Evolutionary conservation across 371 early-diverging fungal species (phyloP).

Genomic region (Mucor circinelloides): DNA sequence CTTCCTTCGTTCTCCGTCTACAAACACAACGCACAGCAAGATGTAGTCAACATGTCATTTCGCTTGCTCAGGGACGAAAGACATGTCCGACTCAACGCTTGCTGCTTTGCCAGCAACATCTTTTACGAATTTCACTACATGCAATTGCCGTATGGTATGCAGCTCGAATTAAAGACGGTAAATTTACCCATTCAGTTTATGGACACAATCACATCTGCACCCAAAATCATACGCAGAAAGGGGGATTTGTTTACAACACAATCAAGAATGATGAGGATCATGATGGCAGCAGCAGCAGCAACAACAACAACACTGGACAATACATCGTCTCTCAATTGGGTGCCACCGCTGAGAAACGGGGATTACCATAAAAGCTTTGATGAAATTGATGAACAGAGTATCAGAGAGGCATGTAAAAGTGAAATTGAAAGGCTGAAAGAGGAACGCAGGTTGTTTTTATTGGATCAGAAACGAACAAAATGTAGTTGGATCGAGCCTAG

Average conservation of each 20-base stretch:
- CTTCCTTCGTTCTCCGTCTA: conserved; percentile 8
- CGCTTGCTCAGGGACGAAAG: conserved; percentile 10
- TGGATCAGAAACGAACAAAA: neutral
- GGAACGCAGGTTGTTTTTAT: neutral
- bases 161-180: neutral
- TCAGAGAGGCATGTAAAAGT: neutral
- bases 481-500: conserved; percentile 11
- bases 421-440: neutral
- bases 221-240: conserved; percentile 4
- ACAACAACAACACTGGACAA: neutral
- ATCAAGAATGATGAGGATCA: neutral
- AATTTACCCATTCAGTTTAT: neutral
- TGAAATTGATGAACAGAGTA: neutral
- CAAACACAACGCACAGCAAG: neutral
- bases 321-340: neutral
- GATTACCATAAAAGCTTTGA: neutral
- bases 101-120: neutral
- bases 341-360: neutral
- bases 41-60: conserved; percentile 9
- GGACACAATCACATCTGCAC: neutral
- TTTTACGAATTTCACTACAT: neutral
- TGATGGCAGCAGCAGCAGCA: neutral
- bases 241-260: neutral
- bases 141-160: neutral
- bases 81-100: neutral